phyloP scores from a whole-genome alignment of 495 filamentous ascomycete species.

The Xylaria cubensis region DNA sequence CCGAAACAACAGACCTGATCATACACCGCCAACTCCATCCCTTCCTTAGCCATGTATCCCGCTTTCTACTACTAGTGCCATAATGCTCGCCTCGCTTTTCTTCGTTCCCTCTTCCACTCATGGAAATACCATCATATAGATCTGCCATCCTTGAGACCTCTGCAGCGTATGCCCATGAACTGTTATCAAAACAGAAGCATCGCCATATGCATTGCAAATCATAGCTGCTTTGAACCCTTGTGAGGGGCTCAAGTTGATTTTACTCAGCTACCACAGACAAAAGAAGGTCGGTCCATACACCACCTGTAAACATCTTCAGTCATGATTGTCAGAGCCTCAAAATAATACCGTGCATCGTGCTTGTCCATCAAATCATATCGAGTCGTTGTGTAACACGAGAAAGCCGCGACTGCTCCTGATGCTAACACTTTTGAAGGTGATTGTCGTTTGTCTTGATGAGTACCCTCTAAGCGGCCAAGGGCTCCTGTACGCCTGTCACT shows the following conservation, averaged over 20 bases:
- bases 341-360: constrained; percentile 35
- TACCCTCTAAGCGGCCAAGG: constrained; percentile 44
- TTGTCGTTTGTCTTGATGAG: constrained; percentile 23
- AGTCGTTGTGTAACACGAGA: constrained; percentile 30
- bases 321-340: constrained; percentile 28
- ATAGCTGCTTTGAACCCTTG: constrained; percentile 15
- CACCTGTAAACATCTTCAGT: constrained; percentile 28
- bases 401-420: constrained; percentile 19
- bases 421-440: constrained; percentile 24
- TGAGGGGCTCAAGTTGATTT: constrained; percentile 28
- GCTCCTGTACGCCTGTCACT: constrained; percentile 45
- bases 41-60: constrained; percentile 13
- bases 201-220: constrained; percentile 25
- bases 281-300: constrained; percentile 30
- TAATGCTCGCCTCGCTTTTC: neutral
- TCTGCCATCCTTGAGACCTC: neutral
- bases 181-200: constrained; percentile 28
- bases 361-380: constrained; percentile 46
- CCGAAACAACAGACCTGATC: constrained; percentile 21
- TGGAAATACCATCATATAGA: neutral
- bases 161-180: neutral
- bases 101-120: neutral
- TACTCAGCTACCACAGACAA: constrained; percentile 31
- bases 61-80: constrained; percentile 6
- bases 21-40: constrained; percentile 27